These are phyloP conservation scores for Calonectria pseudoreteaudii DNA, from an alignment of 2,329 filamentous ascomycete genomes.

Conservation along the genomic window DNA sequence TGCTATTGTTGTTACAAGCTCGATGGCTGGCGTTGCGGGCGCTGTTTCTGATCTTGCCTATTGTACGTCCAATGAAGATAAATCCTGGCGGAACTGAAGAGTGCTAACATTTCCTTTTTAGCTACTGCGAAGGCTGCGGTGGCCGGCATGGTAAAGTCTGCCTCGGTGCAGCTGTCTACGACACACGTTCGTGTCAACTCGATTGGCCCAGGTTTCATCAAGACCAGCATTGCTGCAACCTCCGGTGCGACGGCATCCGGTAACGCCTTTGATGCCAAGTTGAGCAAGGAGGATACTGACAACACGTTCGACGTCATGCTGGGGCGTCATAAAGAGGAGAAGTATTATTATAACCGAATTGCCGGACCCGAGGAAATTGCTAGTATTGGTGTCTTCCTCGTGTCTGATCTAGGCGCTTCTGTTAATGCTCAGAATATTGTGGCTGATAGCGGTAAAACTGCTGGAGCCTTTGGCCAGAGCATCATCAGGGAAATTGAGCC, in stretches of 20 bases:
- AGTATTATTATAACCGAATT: conserved; percentile 31
- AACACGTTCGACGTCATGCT: background rate
- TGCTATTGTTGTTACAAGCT: conserved; percentile 31
- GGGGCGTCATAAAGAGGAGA: background rate
- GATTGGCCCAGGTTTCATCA: conserved; percentile 23
- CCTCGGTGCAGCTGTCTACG: conserved; percentile 24
- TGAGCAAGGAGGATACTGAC: background rate
- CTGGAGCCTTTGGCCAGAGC: conserved; percentile 16
- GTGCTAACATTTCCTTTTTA: background rate
- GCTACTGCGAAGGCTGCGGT: conserved; percentile 22
- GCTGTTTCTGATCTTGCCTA: conserved; percentile 26
- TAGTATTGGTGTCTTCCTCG: conserved; percentile 31
- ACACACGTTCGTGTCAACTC: conserved; percentile 29
- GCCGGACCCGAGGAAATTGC: conserved; percentile 30
- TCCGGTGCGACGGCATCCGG: background rate
- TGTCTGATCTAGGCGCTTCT: conserved; percentile 22
- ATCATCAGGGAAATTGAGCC: conserved; percentile 13
- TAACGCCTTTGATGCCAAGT: background rate
- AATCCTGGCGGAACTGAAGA: background rate
- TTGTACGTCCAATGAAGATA: background rate
- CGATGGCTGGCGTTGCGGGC: conserved; percentile 23
- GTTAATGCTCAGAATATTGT: conserved; percentile 35
- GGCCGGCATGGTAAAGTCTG: conserved; percentile 18
- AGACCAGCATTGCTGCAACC: conserved; percentile 19
- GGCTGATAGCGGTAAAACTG: conserved; percentile 30